Evolutionary conservation across 2,329 filamentous ascomycete genomes (phyloP).

Genomic region (Podosphaera leucotricha): DNA sequence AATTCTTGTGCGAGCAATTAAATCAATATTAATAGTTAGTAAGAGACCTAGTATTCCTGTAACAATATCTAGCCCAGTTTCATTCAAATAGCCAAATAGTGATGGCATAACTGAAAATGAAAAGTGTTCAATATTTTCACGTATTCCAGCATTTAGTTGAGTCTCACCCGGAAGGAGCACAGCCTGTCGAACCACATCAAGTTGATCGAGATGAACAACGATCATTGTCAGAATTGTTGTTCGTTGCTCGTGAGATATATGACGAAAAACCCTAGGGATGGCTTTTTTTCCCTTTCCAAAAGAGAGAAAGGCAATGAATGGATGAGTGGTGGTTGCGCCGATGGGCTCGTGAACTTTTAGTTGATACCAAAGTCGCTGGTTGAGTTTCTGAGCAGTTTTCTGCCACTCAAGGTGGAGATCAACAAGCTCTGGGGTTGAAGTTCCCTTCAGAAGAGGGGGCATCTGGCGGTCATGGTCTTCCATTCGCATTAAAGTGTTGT

Average conservation of each 20-base stretch:
- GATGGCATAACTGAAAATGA: slow-evolving; percentile 70
- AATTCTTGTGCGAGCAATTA: slow-evolving; percentile 68
- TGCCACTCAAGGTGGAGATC: slow-evolving; percentile 63
- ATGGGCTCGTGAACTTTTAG: slow-evolving; percentile 90
- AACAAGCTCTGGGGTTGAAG: slow-evolving; percentile 41
- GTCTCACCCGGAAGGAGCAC: slow-evolving; percentile 50
- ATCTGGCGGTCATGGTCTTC: slow-evolving; percentile 77
- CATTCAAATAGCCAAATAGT: slow-evolving; percentile 71
- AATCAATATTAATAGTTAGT: slow-evolving; percentile 56
- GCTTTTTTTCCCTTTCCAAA: slow-evolving; percentile 93
- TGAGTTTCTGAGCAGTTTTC: slow-evolving; percentile 44
- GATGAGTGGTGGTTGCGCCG: slow-evolving; percentile 51
- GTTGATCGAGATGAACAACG: slow-evolving; percentile 70
- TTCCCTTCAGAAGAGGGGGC: slow-evolving; percentile 36
- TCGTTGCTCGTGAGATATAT: slow-evolving; percentile 77
- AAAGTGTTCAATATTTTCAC: slow-evolving; percentile 86
- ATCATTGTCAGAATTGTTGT: slow-evolving; percentile 94
- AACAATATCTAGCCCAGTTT: slow-evolving; percentile 75
- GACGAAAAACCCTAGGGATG: slow-evolving; percentile 81
- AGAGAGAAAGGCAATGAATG: slow-evolving; percentile 88
- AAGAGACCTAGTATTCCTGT: slow-evolving; percentile 74
- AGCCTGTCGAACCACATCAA: slow-evolving; percentile 71
- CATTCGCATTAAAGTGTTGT: slow-evolving; percentile 71
- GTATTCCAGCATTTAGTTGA: slow-evolving; percentile 49
- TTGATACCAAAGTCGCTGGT: slow-evolving; percentile 58